Base-by-base conservation (phyloP, 1,284 basidiomycete species). In the Melampsora larici-populina region DNA sequence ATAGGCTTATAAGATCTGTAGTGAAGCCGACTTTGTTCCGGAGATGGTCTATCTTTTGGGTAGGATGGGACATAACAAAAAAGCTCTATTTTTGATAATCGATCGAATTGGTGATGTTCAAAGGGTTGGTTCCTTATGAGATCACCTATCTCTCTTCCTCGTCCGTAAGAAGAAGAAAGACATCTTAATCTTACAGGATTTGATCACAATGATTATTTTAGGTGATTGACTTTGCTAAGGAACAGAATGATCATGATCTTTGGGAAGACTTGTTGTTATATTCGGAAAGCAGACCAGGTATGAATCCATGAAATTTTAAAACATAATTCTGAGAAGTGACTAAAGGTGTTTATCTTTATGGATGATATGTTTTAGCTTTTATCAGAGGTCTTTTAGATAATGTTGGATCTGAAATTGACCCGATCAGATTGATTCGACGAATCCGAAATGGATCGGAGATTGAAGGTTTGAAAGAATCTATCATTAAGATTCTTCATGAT, bases 31-130 rank as follows among this genome's bases (percentile, higher is more conserved):
- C 82, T 88, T 93, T 55, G 94, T 99, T 0, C 89, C 90, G 0
- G 97, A 99, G 85, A 97, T 97, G 92, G 96, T 99, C 8, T 99
- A 97, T 86, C 87, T 99, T 0, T 89, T 99, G 0, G 97, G 97
- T 0, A 89, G 93, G 13, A 97, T 98, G 91, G 97, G 97, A 7
- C 93, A 98, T 84, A 97, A 97, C 84, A 95, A 93, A 86, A 88
- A 92, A 81, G 97, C 97, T 0, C 85, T 99, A 78, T 92, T 90
- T 78, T 87, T 99, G 36, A 98, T 99, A 81, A 98, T 99, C 79
- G 94, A 98, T 83, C 88, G 94, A 17, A 86, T 99, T 2, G 93
- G 91, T 0, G 95, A 99, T 83, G 97, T 99, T 1, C 88, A 93
- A 80, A 86, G 93, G 74, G 92, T 91, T 82, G 78, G 88, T 84